These are phyloP conservation scores for Mycena polygramma DNA, from an alignment of 768 basidiomycete species.

Conservation along the genomic window DNA sequence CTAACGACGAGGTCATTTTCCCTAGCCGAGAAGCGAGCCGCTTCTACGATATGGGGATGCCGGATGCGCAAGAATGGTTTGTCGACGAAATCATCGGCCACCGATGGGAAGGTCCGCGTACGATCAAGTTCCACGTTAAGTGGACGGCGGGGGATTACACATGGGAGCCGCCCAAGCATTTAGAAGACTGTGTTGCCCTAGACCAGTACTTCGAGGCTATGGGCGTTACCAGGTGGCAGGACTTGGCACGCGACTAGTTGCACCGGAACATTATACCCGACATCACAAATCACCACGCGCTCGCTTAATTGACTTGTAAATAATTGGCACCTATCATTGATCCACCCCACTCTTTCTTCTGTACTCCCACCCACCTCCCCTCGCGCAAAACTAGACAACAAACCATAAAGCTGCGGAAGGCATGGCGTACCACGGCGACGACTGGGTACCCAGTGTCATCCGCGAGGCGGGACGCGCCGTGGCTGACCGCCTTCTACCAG, in stretches of 20 bases:
- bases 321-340: background rate
- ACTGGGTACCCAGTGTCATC: background rate
- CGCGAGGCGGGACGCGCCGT: background rate
- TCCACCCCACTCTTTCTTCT: background rate
- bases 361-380: background rate
- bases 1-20: slow-evolving; percentile 52
- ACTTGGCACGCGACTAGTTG: background rate
- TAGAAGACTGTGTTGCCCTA: slow-evolving; percentile 46
- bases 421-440: background rate
- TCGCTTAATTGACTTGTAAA: background rate
- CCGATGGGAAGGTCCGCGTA: background rate
- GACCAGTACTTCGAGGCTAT: too few relatives aligned
- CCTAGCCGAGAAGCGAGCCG: slow-evolving; percentile 44
- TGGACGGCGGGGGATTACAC: slow-evolving; percentile 51
- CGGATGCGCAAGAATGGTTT: slow-evolving; percentile 51
- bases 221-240: slow-evolving; percentile 36
- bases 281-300: background rate
- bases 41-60: slow-evolving; percentile 52
- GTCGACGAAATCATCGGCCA: slow-evolving; percentile 49
- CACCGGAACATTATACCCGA: background rate
- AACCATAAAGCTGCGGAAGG: too few relatives aligned
- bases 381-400: too few relatives aligned
- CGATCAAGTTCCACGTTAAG: slow-evolving; percentile 43
- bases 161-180: slow-evolving; percentile 45
- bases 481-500: background rate